A percentile compares a stretch with the other conserved stretches of the same genome.
phyloP scores from a whole-genome alignment of 768 basidiomycete species.

The Phaffia australis region DNA sequence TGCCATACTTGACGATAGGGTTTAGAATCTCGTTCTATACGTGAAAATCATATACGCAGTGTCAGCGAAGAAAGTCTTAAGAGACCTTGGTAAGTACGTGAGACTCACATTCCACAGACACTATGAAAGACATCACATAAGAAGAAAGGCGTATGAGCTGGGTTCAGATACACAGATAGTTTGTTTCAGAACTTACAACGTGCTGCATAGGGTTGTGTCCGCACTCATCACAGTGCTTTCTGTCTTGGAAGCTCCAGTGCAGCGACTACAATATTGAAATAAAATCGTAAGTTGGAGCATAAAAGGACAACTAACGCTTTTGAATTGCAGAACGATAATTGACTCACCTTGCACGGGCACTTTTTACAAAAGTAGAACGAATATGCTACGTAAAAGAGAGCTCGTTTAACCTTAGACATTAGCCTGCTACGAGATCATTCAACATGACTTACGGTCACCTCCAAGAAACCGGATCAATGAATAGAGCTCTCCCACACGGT shows the following conservation, averaged over 20 bases:
- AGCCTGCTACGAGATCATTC: constrained; percentile 28
- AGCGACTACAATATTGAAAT: constrained; percentile 43
- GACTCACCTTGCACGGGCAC: constrained; percentile 64
- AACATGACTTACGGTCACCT: constrained; percentile 49
- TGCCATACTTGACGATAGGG: constrained; percentile 53
- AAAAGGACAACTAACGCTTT: background rate
- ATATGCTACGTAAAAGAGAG: constrained; percentile 42
- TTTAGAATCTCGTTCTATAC: constrained; percentile 86
- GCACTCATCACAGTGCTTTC: constrained; percentile 61
- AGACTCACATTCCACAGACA: constrained; percentile 57
- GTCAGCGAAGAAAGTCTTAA: background rate
- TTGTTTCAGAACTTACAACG: constrained; percentile 37
- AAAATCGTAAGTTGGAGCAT: background rate
- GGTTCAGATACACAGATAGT: no score
- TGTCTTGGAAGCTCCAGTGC: constrained; percentile 84
- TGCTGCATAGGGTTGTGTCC: constrained; percentile 42
- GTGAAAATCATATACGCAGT: background rate
- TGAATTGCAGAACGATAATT: background rate
- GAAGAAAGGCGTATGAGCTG: no score
- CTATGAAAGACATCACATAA: no score
- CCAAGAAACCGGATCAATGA: constrained; percentile 79
- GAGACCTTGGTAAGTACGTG: background rate
- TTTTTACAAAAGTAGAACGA: constrained; percentile 86
- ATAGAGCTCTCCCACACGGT: constrained; percentile 97
- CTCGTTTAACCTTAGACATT: constrained; percentile 18